phyloP scores from a whole-genome alignment of 2,329 filamentous ascomycete species.

The Ophiocordyceps unilateralis region DNA sequence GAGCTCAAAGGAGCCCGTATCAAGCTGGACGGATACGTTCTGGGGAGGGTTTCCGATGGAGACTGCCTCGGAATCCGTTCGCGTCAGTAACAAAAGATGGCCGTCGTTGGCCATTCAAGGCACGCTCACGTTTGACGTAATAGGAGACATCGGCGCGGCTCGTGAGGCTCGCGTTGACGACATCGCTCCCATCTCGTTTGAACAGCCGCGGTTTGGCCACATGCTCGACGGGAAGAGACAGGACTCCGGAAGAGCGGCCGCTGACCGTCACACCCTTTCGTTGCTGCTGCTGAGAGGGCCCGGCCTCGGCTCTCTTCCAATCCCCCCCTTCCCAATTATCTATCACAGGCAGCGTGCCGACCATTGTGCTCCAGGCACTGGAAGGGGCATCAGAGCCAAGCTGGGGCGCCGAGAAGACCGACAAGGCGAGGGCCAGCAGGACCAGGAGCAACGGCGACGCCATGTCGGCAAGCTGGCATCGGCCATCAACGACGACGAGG shows the following conservation, averaged over 20 bases:
- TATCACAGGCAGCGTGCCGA: background rate
- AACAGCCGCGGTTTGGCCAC: background rate
- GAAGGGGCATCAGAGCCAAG: background rate
- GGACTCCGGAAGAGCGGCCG: too few relatives aligned
- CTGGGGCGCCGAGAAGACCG: background rate
- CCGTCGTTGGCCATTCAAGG: background rate
- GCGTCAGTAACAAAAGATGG: background rate
- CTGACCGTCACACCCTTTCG: too few relatives aligned
- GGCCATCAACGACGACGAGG: background rate
- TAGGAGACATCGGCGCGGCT: background rate
- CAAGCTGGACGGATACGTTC: constrained; percentile 34
- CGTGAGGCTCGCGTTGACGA: background rate
- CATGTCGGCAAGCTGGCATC: background rate
- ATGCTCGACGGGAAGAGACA: background rate
- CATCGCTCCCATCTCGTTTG: background rate
- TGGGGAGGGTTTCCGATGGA: constrained; percentile 37
- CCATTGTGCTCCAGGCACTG: background rate
- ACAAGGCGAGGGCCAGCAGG: background rate
- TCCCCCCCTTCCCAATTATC: background rate
- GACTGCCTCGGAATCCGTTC: constrained; percentile 11
- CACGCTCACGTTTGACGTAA: background rate
- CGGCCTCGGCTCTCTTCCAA: background rate
- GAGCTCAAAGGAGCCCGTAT: constrained; percentile 43
- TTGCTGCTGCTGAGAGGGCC: background rate
- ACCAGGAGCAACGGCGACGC: background rate